Percentiles rank a stretch among this genome's conserved stretches.
phyloP scores from a whole-genome alignment of 2,329 filamentous ascomycete genomes.

The Phialophora expanda region DNA sequence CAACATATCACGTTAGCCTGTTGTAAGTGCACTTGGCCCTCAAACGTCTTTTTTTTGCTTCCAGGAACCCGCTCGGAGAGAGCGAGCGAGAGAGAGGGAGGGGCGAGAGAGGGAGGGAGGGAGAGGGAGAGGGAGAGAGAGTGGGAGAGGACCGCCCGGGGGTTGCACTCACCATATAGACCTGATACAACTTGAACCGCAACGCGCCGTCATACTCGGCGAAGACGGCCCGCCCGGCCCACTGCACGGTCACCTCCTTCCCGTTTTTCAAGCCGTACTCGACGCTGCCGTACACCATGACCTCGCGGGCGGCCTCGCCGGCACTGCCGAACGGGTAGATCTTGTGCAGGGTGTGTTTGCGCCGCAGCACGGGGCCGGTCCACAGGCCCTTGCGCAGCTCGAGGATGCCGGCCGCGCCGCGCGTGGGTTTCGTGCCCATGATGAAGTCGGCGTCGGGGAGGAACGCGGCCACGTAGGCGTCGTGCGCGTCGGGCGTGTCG shows the following conservation, averaged over 20 bases:
- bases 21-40: neutral
- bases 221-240: slow-evolving; percentile 53
- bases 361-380: slow-evolving; percentile 54
- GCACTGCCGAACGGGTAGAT: slow-evolving; percentile 54
- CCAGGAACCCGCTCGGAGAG: neutral
- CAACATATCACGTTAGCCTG: slow-evolving; percentile 10
- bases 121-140: too few relatives aligned
- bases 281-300: slow-evolving; percentile 62
- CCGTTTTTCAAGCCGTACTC: slow-evolving; percentile 60
- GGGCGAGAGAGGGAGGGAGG: too few relatives aligned
- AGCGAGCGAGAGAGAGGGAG: neutral
- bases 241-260: slow-evolving; percentile 54
- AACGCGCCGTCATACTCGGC: slow-evolving; percentile 34
- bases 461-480: slow-evolving; percentile 56
- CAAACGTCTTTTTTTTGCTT: neutral
- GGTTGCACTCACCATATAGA: slow-evolving; percentile 41
- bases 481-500: slow-evolving; percentile 53
- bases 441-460: slow-evolving; percentile 57
- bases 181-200: slow-evolving; percentile 42
- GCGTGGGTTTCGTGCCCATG: slow-evolving; percentile 57
- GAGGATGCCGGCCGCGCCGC: slow-evolving; percentile 57
- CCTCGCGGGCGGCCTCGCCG: slow-evolving; percentile 52
- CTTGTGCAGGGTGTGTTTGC: slow-evolving; percentile 43
- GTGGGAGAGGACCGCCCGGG: too few relatives aligned
- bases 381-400: slow-evolving; percentile 59